phyloP scores from a whole-genome alignment of 2,329 filamentous ascomycete genomes.

The Colletotrichum coccodes region DNA sequence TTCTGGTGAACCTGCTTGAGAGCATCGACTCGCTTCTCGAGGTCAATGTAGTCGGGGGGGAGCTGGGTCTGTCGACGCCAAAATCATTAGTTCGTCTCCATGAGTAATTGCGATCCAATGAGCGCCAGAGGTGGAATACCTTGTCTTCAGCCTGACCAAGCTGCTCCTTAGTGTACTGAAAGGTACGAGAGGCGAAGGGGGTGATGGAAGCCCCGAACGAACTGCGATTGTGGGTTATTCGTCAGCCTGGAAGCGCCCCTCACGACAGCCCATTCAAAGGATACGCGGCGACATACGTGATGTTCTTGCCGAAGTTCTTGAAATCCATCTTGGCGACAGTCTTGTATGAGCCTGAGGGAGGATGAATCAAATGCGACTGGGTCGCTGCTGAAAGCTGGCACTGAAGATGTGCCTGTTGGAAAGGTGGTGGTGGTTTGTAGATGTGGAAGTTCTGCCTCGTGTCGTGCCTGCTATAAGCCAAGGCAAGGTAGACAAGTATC shows the following conservation, averaged over 20 bases:
- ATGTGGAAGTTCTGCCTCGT: conserved; percentile 22
- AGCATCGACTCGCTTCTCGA: conserved; percentile 98
- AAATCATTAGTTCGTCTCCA: conserved; percentile 28
- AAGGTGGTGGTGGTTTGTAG: conserved; percentile 10
- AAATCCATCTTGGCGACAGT: conserved; percentile 63
- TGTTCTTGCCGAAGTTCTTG: conserved; percentile 66
- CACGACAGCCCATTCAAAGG: conserved; percentile 13
- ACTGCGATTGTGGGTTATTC: conserved; percentile 47
- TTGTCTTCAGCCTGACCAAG: conserved; percentile 95
- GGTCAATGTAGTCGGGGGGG: conserved; percentile 95
- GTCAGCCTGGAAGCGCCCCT: conserved; percentile 14
- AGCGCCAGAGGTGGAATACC: conserved; percentile 56
- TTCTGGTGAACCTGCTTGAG: conserved; percentile 97
- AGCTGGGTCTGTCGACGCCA: conserved; percentile 82
- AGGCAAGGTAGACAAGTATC: conserved; percentile 28
- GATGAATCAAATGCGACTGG: not conserved
- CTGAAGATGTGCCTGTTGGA: not conserved
- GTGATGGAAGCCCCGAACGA: conserved; percentile 83
- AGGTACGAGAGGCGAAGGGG: conserved; percentile 91
- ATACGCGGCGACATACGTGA: conserved; percentile 55
- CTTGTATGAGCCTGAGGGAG: not conserved
- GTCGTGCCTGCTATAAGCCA: conserved; percentile 18
- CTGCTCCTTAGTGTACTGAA: conserved; percentile 98
- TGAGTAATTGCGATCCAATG: not conserved
- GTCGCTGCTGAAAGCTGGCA: not conserved